Evolutionary conservation across 495 filamentous ascomycete species (phyloP).

Genomic region (Hyaloscypha bicolor): DNA sequence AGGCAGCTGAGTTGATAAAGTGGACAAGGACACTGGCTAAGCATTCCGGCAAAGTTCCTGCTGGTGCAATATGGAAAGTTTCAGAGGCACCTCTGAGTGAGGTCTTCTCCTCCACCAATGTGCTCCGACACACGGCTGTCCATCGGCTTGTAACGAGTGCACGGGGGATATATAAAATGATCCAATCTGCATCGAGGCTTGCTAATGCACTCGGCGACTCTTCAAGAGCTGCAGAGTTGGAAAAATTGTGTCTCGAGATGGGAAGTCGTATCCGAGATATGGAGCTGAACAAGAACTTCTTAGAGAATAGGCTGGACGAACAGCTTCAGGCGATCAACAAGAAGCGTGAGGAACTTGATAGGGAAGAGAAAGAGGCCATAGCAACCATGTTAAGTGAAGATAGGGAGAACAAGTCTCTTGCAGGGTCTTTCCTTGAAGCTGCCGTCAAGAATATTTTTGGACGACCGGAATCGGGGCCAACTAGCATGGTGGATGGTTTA

Average conservation of each 20-base stretch:
- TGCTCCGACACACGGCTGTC: slow-evolving; percentile 40
- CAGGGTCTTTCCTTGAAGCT: slow-evolving; percentile 40
- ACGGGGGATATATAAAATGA: slow-evolving; percentile 35
- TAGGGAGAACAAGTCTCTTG: slow-evolving; percentile 37
- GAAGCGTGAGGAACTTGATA: slow-evolving; percentile 38
- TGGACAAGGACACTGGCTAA: slow-evolving; percentile 37
- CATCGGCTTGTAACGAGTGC: slow-evolving; percentile 39
- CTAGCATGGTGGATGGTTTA: slow-evolving; percentile 12
- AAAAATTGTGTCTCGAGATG: slow-evolving; percentile 40
- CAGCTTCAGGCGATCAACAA: slow-evolving; percentile 36
- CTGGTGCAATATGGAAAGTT: slow-evolving; percentile 17
- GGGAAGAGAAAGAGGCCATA: slow-evolving; percentile 35
- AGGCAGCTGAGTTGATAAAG: slow-evolving; percentile 42
- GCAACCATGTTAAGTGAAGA: slow-evolving; percentile 35
- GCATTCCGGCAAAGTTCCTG: slow-evolving; percentile 34
- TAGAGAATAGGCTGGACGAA: slow-evolving; percentile 37
- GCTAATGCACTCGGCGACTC: slow-evolving; percentile 36
- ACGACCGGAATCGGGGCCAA: slow-evolving; percentile 17
- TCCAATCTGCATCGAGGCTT: slow-evolving; percentile 36
- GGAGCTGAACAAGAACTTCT: slow-evolving; percentile 44
- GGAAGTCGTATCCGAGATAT: slow-evolving; percentile 40
- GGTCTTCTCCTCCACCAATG: slow-evolving; percentile 34
- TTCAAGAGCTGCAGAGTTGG: slow-evolving; percentile 37
- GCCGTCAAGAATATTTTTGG: slow-evolving; percentile 36
- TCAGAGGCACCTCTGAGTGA: slow-evolving; percentile 27